These are phyloP conservation scores for Phaeodactylum tricornutum DNA, from an alignment of 108 stramenopile species.

Conservation along the genomic window DNA sequence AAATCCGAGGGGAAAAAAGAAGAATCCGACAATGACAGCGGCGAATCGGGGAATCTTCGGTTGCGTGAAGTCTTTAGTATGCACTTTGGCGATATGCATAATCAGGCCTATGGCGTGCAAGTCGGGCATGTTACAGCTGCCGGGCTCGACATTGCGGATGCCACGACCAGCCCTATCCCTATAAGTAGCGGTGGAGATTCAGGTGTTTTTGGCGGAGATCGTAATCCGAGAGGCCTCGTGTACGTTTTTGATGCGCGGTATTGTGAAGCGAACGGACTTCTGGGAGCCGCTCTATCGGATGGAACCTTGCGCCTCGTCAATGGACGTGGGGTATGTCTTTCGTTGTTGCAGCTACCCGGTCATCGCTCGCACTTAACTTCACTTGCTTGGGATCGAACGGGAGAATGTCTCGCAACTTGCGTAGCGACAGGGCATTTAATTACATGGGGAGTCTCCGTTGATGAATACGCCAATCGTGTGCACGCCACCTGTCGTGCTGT, in stretches of 20 bases:
- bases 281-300: slow-evolving; percentile 79
- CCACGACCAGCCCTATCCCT: slow-evolving; percentile 17
- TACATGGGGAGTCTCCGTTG: slow-evolving; percentile 29
- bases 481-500: slow-evolving; percentile 47
- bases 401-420: slow-evolving; percentile 56
- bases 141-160: neutral
- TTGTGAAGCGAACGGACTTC: slow-evolving; percentile 47
- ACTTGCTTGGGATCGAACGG: slow-evolving; percentile 64
- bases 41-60: slow-evolving; percentile 1
- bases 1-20: neutral
- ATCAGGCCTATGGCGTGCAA: slow-evolving; percentile 34
- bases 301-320: slow-evolving; percentile 58
- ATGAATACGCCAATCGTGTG: slow-evolving; percentile 11
- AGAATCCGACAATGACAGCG: neutral
- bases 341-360: slow-evolving; percentile 38
- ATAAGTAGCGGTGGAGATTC: slow-evolving; percentile 1
- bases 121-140: slow-evolving; percentile 28
- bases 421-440: slow-evolving; percentile 73
- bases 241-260: slow-evolving; percentile 79
- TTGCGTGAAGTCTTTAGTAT: slow-evolving; percentile 45
- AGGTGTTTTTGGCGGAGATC: slow-evolving; percentile 56
- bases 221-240: slow-evolving; percentile 68
- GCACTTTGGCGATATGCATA: slow-evolving; percentile 26
- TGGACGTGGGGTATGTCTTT: slow-evolving; percentile 50
- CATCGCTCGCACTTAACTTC: slow-evolving; percentile 64